phyloP scores from a whole-genome alignment of 83 land plant genomes.

The Diphasiastrum complanatum region DNA sequence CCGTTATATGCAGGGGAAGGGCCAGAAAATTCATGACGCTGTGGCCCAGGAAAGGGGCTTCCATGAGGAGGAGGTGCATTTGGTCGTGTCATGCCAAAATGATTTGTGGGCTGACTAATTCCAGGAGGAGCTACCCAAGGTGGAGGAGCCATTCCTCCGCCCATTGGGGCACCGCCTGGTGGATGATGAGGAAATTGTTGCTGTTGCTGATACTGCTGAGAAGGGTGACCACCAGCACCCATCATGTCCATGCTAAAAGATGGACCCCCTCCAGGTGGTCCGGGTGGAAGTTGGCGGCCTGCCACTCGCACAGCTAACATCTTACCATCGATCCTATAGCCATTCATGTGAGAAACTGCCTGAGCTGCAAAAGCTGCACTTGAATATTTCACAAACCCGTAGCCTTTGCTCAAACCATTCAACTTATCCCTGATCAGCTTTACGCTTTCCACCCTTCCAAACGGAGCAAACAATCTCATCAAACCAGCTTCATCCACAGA shows the following conservation, averaged over 20 bases:
- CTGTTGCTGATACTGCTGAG: background rate
- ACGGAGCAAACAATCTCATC: conserved; percentile 4
- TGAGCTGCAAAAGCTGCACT: conserved; percentile 10
- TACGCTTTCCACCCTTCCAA: conserved; percentile 2
- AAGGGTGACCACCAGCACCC: background rate
- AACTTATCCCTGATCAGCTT: background rate
- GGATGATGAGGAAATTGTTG: background rate
- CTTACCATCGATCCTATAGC: conserved; percentile 7
- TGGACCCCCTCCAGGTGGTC: background rate
- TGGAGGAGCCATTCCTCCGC: background rate
- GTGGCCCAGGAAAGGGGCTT: too few relatives aligned
- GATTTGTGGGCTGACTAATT: too few relatives aligned
- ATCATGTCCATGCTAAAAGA: background rate
- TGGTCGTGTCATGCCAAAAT: too few relatives aligned
- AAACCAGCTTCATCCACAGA: background rate
- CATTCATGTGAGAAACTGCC: conserved; percentile 11
- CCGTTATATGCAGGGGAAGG: too few relatives aligned
- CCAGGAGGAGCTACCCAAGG: too few relatives aligned
- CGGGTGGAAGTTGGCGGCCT: background rate
- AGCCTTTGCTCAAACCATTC: conserved; percentile 10
- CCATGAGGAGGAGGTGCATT: too few relatives aligned
- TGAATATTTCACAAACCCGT: conserved; percentile 9
- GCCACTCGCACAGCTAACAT: conserved; percentile 3
- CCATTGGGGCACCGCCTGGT: background rate
- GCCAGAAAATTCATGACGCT: too few relatives aligned